Evolutionary conservation across 2,329 filamentous ascomycete species (phyloP), one percentile per base, ranked within the genome.

Genomic region (Coniochaeta hoffmannii): DNA sequence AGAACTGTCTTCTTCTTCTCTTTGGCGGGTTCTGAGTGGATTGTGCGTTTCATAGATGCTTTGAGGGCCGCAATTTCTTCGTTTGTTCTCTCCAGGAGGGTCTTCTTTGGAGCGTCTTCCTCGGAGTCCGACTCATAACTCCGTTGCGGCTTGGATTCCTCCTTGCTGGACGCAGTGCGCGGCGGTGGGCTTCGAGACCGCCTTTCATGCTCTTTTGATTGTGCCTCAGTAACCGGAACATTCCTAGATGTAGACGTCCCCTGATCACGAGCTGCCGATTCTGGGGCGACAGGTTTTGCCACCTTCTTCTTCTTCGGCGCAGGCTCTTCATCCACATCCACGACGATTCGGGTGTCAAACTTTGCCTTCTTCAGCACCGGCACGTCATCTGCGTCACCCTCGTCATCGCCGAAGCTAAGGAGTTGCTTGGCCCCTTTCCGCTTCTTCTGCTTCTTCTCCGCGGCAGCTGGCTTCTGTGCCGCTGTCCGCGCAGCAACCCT

Each of bases 61-160:
- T 92, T 93, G 4, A 94, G 73, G 1, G 86, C 86, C 4, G 87
- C 88, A 54, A 93, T 90, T 64, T 94, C 87, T 35, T 89, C 88
- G 61, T 92, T 92, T 3, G 88, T 89, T 61, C 77, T 77, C 59
- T 90, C 85, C 10, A 92, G 71, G 0, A 78, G 76, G 1, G 77
- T 77, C 63, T 80, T 80, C 50, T 68, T 69, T 52, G 61, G 60
- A 11, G 57, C 55, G 24, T 69, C 65, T 12, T 68, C 66, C 60
- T 74, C 71, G 24, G 31, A 30, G n/a, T 53, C 50, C 9, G 67
- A 65, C 49, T 72, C 65, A 9, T 65, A 56, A 38, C 59, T 61
- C 11, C 53, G 53, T 53, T 24, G 6, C 56, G 55, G 34, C 64
- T 68, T 35, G 64, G 64, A n/a, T 10, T 58, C 58, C 36, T 69